Evolutionary conservation across 192 early-diverging fungal genomes (phyloP).

Genomic region (Backusella australiensis): DNA sequence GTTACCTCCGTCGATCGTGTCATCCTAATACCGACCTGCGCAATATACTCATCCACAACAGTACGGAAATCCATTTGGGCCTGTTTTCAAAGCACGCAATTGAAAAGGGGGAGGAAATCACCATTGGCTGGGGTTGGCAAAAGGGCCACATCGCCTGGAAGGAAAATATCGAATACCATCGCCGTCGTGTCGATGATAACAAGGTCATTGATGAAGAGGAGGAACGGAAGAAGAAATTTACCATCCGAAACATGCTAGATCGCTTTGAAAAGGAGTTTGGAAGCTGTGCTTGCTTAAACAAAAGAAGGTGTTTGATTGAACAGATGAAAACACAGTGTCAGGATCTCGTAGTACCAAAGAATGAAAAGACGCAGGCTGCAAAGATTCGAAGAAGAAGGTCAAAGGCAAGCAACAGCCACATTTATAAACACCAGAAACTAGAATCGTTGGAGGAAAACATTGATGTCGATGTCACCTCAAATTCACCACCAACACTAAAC

Average conservation of each 20-base stretch:
- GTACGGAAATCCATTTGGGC: conserved; percentile 60
- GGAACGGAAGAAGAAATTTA: conserved; percentile 22
- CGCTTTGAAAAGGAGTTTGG: conserved; percentile 39
- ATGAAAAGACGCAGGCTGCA: not conserved
- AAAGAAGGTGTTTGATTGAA: conserved; percentile 41
- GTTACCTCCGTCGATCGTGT: conserved; percentile 68
- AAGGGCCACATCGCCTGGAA: conserved; percentile 41
- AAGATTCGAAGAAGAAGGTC: not conserved
- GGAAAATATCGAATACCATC: conserved; percentile 15
- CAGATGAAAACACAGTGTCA: conserved; percentile 33
- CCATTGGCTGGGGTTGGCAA: conserved; percentile 73
- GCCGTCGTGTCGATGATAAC: conserved; percentile 20
- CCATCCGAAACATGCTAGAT: conserved; percentile 33
- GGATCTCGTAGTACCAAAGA: not conserved
- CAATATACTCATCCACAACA: conserved; percentile 52
- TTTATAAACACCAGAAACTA: not conserved
- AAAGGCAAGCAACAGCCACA: not conserved
- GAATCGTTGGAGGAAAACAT: conserved; percentile 12
- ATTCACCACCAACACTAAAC: conserved; percentile 11
- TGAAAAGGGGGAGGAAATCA: conserved; percentile 63
- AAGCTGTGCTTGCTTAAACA: conserved; percentile 45
- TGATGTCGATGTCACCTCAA: conserved; percentile 28
- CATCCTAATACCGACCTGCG: conserved; percentile 60
- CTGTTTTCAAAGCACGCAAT: conserved; percentile 61
- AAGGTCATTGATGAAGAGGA: conserved; percentile 22